Evolutionary conservation across 2,329 filamentous ascomycete species (phyloP).

Genomic region (Trichophyton benhamiae): DNA sequence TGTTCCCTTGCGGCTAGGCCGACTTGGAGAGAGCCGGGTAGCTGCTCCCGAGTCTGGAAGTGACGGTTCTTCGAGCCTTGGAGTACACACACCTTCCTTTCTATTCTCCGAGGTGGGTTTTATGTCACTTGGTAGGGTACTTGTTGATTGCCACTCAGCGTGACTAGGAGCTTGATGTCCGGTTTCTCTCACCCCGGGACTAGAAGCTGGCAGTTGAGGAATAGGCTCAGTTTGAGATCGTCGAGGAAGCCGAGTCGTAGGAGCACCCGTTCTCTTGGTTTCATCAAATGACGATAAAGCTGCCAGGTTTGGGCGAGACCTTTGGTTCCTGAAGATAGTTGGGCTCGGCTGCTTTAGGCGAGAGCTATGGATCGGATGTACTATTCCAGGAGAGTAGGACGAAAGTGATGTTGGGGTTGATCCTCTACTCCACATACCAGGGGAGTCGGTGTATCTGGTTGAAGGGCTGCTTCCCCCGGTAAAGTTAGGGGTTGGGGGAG

Average conservation of each 20-base stretch:
- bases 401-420: slow-evolving; percentile 40
- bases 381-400: slow-evolving; percentile 37
- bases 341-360: slow-evolving; percentile 27
- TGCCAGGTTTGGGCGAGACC: slow-evolving; percentile 10
- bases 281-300: slow-evolving; percentile 12
- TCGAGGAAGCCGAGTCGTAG: slow-evolving; percentile 5
- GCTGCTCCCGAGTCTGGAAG: not conserved
- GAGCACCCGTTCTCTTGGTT: slow-evolving; percentile 3
- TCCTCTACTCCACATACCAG: slow-evolving; percentile 34
- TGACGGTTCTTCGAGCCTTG: not conserved
- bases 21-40: slow-evolving; percentile 16
- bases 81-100: not conserved
- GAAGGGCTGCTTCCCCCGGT: slow-evolving; percentile 33
- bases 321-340: slow-evolving; percentile 26
- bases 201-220: not conserved
- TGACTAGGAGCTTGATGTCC: not conserved
- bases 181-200: not conserved
- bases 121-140: not conserved
- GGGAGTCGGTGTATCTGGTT: slow-evolving; percentile 35
- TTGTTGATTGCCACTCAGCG: not conserved
- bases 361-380: slow-evolving; percentile 29
- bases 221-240: slow-evolving; percentile 10
- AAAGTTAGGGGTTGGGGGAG: slow-evolving; percentile 29
- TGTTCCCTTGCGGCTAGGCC: slow-evolving; percentile 58
- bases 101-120: not conserved